Conservation (phyloP, 257 asterid genomes). For the Nicotiana sylvestris region DNA sequence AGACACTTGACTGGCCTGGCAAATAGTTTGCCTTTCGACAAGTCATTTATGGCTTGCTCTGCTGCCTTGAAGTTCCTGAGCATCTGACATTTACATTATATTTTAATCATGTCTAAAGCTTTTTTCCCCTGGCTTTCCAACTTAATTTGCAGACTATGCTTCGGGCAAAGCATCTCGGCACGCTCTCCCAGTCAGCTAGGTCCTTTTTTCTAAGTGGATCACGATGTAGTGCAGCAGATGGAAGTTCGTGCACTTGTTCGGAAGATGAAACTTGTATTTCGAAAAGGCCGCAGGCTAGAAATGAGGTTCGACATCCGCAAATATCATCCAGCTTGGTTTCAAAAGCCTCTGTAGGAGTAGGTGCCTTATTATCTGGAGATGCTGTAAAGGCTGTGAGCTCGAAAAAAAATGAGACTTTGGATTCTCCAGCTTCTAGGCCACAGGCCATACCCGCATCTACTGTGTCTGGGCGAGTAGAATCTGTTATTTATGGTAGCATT, state of each 20-base stretch:
- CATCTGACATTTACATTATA: not conserved
- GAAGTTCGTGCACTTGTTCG: constrained; percentile 69
- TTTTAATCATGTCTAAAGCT: not conserved
- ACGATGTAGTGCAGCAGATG: constrained; percentile 73
- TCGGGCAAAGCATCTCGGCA: constrained; percentile 79
- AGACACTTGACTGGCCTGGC: not conserved
- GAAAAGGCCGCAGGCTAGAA: constrained; percentile 42
- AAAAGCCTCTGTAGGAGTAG: constrained; percentile 46
- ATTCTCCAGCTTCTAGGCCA: constrained; percentile 24
- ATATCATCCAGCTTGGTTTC: constrained; percentile 36
- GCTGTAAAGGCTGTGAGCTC: constrained; percentile 36
- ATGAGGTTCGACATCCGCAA: constrained; percentile 35
- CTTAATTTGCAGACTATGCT: constrained; percentile 63
- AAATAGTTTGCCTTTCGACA: not conserved
- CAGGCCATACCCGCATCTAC: constrained; percentile 28
- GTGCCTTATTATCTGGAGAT: constrained; percentile 42
- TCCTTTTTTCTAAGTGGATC: constrained; percentile 68
- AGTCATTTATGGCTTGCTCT: not conserved
- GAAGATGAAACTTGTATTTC: constrained; percentile 76
- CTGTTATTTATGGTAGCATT: constrained; percentile 38
- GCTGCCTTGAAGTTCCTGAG: constrained; percentile 1
- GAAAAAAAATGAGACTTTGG: constrained; percentile 25
- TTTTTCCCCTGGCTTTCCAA: not conserved
- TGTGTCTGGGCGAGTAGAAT: constrained; percentile 22
- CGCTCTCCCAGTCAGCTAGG: constrained; percentile 86